Evolutionary conservation across 108 stramenopile genomes (phyloP).

Genomic region (Cyclostephanos invisitatus): DNA sequence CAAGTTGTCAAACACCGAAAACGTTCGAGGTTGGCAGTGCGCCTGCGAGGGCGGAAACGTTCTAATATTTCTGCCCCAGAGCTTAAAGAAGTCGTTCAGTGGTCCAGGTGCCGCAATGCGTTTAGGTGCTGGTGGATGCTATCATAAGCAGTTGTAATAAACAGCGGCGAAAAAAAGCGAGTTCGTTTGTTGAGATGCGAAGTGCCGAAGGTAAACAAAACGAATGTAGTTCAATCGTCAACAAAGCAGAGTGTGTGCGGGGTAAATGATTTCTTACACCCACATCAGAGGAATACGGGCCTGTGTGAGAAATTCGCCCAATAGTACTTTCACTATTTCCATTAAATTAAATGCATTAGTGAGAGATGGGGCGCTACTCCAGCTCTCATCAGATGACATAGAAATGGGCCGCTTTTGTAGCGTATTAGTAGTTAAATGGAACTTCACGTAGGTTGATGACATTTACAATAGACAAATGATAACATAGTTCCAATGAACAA

Average conservation of each 20-base stretch:
- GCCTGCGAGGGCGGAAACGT: slow-evolving; percentile 44
- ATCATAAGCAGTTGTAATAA: slow-evolving; percentile 44
- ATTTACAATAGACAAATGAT: not conserved
- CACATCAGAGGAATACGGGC: too few relatives aligned
- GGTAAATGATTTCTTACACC: too few relatives aligned
- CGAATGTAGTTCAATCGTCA: not conserved
- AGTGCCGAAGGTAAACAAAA: not conserved
- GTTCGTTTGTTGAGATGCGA: not conserved
- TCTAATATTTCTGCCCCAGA: slow-evolving; percentile 34
- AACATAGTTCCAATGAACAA: not conserved
- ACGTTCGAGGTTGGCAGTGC: slow-evolving; percentile 38
- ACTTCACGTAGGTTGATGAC: not conserved
- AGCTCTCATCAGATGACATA: too few relatives aligned
- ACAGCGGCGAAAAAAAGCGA: not conserved
- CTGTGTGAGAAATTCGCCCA: too few relatives aligned
- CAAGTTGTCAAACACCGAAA: not conserved
- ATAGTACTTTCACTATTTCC: too few relatives aligned
- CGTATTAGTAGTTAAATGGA: too few relatives aligned
- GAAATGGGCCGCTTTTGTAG: too few relatives aligned
- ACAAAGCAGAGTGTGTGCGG: too few relatives aligned
- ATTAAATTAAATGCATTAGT: too few relatives aligned
- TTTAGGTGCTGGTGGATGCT: slow-evolving; percentile 42
- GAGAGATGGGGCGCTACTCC: too few relatives aligned
- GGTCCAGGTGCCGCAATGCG: slow-evolving; percentile 42
- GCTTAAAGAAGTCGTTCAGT: slow-evolving; percentile 29